Conservation (phyloP, 2,329 filamentous ascomycete genomes). For the Paraconiothyrium brasiliense region DNA sequence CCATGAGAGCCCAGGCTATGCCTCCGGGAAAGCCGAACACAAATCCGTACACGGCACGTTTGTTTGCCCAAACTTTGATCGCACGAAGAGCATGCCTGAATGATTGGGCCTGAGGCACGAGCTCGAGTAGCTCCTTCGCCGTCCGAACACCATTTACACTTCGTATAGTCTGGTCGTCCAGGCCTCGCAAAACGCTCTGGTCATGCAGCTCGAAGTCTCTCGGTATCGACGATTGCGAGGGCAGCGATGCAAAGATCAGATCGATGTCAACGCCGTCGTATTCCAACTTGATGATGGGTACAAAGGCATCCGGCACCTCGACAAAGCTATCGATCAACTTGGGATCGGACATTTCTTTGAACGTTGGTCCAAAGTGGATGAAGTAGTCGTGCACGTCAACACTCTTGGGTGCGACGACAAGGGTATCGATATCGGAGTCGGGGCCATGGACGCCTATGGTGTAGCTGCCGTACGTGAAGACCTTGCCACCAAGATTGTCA, state of each 20-base stretch:
- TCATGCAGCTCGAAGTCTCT: constrained; percentile 79
- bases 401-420: constrained; percentile 90
- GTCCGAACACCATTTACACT: constrained; percentile 95
- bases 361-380: constrained; percentile 80
- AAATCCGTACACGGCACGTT: constrained; percentile 91
- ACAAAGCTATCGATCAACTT: constrained; percentile 87
- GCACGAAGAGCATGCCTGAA: constrained; percentile 90
- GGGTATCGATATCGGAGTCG: constrained; percentile 97
- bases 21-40: constrained; percentile 96
- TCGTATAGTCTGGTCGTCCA: constrained; percentile 86
- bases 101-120: constrained; percentile 88
- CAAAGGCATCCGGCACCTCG: constrained; percentile 87
- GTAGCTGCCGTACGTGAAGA: constrained; percentile 97
- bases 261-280: constrained; percentile 93
- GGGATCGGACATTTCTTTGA: constrained; percentile 77
- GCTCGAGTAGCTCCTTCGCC: constrained; percentile 86
- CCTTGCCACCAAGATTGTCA: constrained; percentile 86
- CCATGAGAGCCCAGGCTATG: constrained; percentile 98
- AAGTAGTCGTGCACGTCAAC: constrained; percentile 93
- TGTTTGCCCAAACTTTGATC: constrained; percentile 96
- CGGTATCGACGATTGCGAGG: constrained; percentile 52
- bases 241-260: constrained; percentile 71
- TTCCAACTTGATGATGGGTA: constrained; percentile 97
- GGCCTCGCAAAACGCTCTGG: constrained; percentile 81
- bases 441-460: constrained; percentile 77